A percentile compares a stretch with the other conserved stretches of the same genome.
phyloP scores from a whole-genome alignment of 1,284 basidiomycete species.

The Ganoderma lingzhi region DNA sequence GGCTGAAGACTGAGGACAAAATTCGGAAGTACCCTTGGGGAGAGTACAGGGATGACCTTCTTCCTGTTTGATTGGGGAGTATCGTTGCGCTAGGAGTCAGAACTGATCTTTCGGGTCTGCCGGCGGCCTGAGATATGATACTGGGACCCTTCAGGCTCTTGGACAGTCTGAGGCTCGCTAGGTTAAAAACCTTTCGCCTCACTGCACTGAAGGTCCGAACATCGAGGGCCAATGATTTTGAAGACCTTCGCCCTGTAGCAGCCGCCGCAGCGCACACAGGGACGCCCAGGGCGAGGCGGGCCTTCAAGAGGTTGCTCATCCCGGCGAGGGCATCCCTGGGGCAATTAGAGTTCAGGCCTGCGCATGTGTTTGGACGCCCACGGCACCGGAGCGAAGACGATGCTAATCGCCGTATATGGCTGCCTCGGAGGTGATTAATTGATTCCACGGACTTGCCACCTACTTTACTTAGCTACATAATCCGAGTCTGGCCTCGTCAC shows the following conservation, averaged over 20 bases:
- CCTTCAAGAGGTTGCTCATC: not conserved
- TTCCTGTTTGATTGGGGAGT: not conserved
- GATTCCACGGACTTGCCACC: too few species aligned
- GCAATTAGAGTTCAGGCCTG: not conserved
- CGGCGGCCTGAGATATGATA: conserved; percentile 16
- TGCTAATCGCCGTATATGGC: not conserved
- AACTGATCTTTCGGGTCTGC: not conserved
- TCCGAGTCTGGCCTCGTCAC: not conserved
- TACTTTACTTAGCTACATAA: too few species aligned
- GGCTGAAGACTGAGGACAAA: conserved; percentile 21
- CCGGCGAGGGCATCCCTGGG: not conserved
- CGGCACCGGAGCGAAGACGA: not conserved
- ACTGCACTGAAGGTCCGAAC: not conserved
- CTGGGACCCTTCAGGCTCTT: conserved; percentile 20
- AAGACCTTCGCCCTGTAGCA: not conserved
- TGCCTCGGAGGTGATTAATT: not conserved
- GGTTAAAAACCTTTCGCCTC: not conserved
- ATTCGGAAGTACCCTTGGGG: conserved; percentile 21
- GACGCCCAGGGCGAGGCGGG: not conserved
- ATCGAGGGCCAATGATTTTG: not conserved
- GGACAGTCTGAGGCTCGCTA: conserved; percentile 9
- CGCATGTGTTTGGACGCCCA: too few species aligned
- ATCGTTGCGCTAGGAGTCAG: not conserved
- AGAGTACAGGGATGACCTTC: conserved; percentile 2
- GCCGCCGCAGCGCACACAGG: not conserved